Percentiles rank a stretch among this genome's conserved stretches.
Conservation (phyloP, 2,329 filamentous ascomycete genomes). For the Westerdykella aurantiaca region DNA sequence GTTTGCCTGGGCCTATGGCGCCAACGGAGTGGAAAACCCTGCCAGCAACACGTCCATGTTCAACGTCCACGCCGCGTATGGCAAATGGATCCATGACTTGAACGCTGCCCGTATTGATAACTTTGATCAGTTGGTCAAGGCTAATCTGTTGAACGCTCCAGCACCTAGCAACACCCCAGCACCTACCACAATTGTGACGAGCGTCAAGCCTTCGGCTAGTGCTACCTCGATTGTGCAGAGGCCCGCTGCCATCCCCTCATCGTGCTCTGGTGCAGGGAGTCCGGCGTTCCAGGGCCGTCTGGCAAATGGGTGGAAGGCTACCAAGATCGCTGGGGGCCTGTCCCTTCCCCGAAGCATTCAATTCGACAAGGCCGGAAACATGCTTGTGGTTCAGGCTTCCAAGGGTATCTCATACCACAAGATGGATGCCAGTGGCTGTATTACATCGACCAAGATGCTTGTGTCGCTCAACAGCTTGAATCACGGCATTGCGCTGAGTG, state of each 20-base stretch:
- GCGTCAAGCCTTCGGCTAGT: slow-evolving; percentile 13
- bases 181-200: slow-evolving; percentile 20
- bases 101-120: slow-evolving; percentile 26
- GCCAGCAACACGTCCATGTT: slow-evolving; percentile 28
- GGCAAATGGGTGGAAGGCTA: slow-evolving; percentile 30
- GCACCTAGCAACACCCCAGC: slow-evolving; percentile 11
- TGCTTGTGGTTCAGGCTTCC: slow-evolving; percentile 31
- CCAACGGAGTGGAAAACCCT: slow-evolving; percentile 21
- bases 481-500: slow-evolving; percentile 46
- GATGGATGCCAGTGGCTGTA: slow-evolving; percentile 24
- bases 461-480: slow-evolving; percentile 39
- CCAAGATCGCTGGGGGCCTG: slow-evolving; percentile 27
- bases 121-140: slow-evolving; percentile 26
- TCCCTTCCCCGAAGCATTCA: slow-evolving; percentile 28
- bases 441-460: slow-evolving; percentile 28
- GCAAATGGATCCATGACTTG: slow-evolving; percentile 31
- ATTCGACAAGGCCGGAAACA: slow-evolving; percentile 29
- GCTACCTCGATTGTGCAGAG: slow-evolving; percentile 7
- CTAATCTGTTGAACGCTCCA: slow-evolving; percentile 25
- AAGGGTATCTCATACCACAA: slow-evolving; percentile 30
- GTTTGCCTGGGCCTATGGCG: slow-evolving; percentile 31
- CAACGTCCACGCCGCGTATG: slow-evolving; percentile 26
- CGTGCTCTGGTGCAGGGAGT: slow-evolving; percentile 24
- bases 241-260: slow-evolving; percentile 23
- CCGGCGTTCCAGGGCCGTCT: slow-evolving; percentile 20